These are phyloP conservation scores for Trichoderma orchidacearum DNA, from an alignment of 495 filamentous ascomycete genomes.

Conservation along the genomic window DNA sequence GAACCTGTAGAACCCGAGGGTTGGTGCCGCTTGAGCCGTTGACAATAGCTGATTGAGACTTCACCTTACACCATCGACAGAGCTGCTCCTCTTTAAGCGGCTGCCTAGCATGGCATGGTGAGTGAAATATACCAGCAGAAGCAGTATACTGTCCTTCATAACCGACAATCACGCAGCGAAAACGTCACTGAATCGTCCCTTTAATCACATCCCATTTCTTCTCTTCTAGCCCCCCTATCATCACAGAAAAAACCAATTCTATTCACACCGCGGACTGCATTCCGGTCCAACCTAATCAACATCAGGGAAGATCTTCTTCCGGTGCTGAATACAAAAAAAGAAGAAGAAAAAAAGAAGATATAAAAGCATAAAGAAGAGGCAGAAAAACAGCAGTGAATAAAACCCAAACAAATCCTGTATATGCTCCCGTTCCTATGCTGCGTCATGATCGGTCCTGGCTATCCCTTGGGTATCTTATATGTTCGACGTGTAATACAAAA, in stretches of 20 bases:
- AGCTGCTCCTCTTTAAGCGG: too few relatives aligned
- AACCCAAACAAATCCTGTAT: background rate
- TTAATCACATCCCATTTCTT: background rate
- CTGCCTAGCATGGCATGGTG: too few relatives aligned
- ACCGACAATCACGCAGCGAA: too few relatives aligned
- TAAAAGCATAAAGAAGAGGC: background rate
- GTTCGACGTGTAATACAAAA: background rate
- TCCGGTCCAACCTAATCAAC: background rate
- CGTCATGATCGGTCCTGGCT: background rate
- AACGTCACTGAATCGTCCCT: too few relatives aligned
- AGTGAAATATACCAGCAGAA: too few relatives aligned
- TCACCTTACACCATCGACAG: too few relatives aligned
- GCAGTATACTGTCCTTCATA: too few relatives aligned
- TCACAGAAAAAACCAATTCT: background rate
- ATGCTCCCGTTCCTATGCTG: constrained; percentile 1
- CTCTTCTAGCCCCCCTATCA: background rate
- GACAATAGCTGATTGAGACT: background rate
- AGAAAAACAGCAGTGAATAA: background rate
- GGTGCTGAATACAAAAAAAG: background rate
- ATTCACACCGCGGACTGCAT: background rate
- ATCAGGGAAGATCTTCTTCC: background rate
- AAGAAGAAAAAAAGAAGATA: background rate
- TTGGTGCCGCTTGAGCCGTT: background rate
- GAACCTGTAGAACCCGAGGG: too few relatives aligned
- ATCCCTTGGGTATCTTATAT: constrained; percentile 1